A percentile compares a stretch with the other conserved stretches of the same genome.
Conservation (phyloP, 352 stramenopile genomes). For the Globisporangium mamillatum region DNA sequence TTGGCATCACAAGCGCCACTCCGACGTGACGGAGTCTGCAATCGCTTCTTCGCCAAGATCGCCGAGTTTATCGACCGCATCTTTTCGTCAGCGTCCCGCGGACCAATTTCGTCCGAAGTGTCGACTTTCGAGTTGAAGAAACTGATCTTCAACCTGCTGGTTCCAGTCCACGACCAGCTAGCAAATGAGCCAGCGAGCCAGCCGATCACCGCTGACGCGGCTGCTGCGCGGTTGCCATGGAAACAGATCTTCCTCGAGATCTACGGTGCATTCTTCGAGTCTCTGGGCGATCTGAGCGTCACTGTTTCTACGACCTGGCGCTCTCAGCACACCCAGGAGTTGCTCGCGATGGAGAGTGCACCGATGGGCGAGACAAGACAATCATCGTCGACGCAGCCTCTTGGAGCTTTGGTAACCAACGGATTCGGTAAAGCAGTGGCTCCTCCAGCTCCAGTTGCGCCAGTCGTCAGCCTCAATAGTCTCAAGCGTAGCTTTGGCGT, state of each 20-base stretch:
- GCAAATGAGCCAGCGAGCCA: constrained; percentile 12
- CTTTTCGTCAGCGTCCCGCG: constrained; percentile 29
- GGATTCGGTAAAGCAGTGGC: background rate
- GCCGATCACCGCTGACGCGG: constrained; percentile 18
- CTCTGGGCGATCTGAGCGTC: constrained; percentile 43
- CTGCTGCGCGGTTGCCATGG: constrained; percentile 44
- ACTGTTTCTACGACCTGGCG: constrained; percentile 35
- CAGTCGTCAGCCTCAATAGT: constrained; percentile 29
- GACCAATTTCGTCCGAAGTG: constrained; percentile 13
- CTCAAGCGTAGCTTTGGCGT: constrained; percentile 40
- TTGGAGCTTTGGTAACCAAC: background rate
- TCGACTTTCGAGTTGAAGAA: constrained; percentile 69
- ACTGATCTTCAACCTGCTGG: constrained; percentile 40
- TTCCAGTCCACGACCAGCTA: constrained; percentile 52
- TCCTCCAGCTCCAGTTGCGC: background rate
- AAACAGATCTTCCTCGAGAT: constrained; percentile 53
- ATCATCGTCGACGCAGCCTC: background rate
- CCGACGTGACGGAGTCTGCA: constrained; percentile 37
- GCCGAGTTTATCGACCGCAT: constrained; percentile 52
- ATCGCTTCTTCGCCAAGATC: constrained; percentile 55
- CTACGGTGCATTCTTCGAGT: constrained; percentile 61
- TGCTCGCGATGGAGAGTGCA: background rate
- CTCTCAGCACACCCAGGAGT: constrained; percentile 18
- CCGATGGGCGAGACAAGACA: background rate
- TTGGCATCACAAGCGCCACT: constrained; percentile 18